phyloP scores from a whole-genome alignment of 2,329 filamentous ascomycete species.

The Aspergillus neotritici region DNA sequence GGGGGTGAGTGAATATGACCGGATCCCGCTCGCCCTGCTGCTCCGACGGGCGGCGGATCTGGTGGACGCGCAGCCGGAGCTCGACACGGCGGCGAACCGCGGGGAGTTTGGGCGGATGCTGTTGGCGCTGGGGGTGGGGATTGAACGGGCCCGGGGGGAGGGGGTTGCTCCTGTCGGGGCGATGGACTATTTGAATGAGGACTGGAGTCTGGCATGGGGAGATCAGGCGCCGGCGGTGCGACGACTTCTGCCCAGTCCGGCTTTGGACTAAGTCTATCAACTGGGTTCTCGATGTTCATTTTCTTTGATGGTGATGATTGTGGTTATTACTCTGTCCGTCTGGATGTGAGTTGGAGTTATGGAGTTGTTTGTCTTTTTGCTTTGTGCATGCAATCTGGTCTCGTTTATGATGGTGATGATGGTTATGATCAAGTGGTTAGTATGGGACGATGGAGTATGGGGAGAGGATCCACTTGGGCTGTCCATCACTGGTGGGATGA shows the following conservation, averaged over 20 bases:
- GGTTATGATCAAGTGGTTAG: too few species aligned
- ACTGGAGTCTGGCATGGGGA: conserved; percentile 6
- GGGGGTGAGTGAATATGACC: conserved; percentile 6
- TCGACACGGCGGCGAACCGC: conserved; percentile 17
- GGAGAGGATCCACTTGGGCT: too few species aligned
- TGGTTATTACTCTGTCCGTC: not conserved
- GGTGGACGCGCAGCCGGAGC: conserved; percentile 10
- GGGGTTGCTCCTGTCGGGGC: not conserved
- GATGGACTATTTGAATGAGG: conserved; percentile 4
- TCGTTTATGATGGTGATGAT: too few species aligned
- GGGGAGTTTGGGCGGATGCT: conserved; percentile 12
- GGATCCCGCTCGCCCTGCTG: conserved; percentile 11
- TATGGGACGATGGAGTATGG: too few species aligned
- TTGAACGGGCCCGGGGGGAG: not conserved
- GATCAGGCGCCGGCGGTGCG: not conserved
- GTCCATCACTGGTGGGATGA: too few species aligned
- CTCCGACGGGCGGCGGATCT: conserved; percentile 11
- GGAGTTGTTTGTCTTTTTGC: too few species aligned
- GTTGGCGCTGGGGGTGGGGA: conserved; percentile 7
- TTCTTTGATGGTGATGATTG: not conserved
- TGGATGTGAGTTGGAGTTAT: not conserved
- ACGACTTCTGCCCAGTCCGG: conserved; percentile 8
- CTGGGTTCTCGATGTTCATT: not conserved
- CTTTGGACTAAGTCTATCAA: conserved; percentile 8
- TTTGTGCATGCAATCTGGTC: too few species aligned